Evolutionary conservation across 2,329 filamentous ascomycete genomes (phyloP), one percentile per base, ranked within the genome.

Genomic region (Balansia obtecta): DNA sequence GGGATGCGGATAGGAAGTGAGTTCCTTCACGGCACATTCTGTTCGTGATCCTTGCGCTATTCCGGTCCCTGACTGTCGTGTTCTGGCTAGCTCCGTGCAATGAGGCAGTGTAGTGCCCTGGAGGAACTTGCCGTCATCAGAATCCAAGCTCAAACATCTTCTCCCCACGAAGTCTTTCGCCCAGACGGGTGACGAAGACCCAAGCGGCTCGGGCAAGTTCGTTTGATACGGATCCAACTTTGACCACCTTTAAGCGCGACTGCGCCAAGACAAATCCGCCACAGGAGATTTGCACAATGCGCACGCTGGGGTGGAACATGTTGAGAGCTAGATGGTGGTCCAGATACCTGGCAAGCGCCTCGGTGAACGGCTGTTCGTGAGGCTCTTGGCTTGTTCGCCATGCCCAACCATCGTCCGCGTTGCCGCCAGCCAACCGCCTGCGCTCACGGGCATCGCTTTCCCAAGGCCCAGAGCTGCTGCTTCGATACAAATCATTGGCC

Each of bases 251-350:
- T 18, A 80, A 47, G 30, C 75, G 66, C 11, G 65, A 71, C 53
- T 78, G 76, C 0, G 73, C 73, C 11, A 80, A 62, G 38, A 74
- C 72, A 50, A 81, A 82, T 0, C 75, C 76, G 0, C 71, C 73
- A 52, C 76, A 80, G 0, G 75, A 75, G 30, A 81, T 68, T 54
- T 77, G 76, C 12, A 65, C 65, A 22, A 81, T 62, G 1, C 69
- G 64, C 3, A 80, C 76, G n/a, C 70, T 67, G 0, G 77, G 73
- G 55, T 80, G 76, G 50, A 76, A 75, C 54, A 81, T 56, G 56
- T 80, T 68, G 13, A 82, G 61, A 0, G 72, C 75, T 5, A 80
- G 65, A 53, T 80, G 76, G n/a, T 70, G 65, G 50, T 71, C 62
- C 7, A 80, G 53, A 50, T 81, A 80, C 5, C 58, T 58, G 0